phyloP scores from a whole-genome alignment of 2,329 filamentous ascomycete species.

The Aureobasidium sp. region DNA sequence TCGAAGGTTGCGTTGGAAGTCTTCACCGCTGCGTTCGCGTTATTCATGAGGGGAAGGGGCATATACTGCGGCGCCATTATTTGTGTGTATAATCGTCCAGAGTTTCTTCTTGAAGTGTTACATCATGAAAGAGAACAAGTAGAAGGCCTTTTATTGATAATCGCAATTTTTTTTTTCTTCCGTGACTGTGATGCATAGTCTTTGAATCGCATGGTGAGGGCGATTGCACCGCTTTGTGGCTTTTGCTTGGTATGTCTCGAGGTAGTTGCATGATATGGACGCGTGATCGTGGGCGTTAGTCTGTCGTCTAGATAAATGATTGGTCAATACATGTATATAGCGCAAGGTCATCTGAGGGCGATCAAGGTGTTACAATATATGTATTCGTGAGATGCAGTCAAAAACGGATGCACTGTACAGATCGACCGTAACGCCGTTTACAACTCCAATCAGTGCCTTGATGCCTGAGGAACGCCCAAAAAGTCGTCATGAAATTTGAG shows the following conservation, averaged over 20 bases:
- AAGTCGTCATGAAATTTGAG: neutral
- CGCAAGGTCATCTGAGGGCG: neutral
- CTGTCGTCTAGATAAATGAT: neutral
- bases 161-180: no score
- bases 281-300: neutral
- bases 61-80: neutral
- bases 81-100: neutral
- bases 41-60: neutral
- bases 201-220: neutral
- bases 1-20: neutral
- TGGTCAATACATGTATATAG: neutral
- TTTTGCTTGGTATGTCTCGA: neutral
- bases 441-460: neutral
- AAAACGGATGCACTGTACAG: neutral
- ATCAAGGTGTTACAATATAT: neutral
- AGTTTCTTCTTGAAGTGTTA: neutral
- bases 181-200: neutral
- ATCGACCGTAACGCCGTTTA: neutral
- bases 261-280: neutral
- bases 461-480: neutral
- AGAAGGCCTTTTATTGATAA: neutral
- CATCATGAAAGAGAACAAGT: no score
- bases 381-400: neutral
- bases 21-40: neutral
- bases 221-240: slow-evolving; percentile 3